A percentile compares a stretch with the other conserved stretches of the same genome.
These are phyloP conservation scores for Physocladia obscura DNA, from an alignment of 192 early-diverging fungal genomes.

Conservation along the genomic window DNA sequence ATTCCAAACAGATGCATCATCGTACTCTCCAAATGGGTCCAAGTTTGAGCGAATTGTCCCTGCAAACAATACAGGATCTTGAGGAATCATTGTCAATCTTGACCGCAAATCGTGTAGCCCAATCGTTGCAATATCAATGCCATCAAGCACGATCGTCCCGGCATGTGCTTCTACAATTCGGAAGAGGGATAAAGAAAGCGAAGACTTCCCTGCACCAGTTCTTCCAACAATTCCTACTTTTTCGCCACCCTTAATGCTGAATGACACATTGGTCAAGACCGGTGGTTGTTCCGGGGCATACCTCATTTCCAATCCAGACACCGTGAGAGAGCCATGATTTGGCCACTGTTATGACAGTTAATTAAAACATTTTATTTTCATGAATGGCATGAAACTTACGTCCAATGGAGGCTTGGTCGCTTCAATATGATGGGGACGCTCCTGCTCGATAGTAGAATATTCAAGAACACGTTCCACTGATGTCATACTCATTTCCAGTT, in stretches of 20 bases:
- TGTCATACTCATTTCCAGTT: conserved; percentile 48
- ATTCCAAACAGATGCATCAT: background rate
- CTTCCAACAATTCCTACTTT: conserved; percentile 56
- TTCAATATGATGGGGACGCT: conserved; percentile 68
- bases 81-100: conserved; percentile 46
- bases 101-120: conserved; percentile 57
- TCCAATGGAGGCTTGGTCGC: conserved; percentile 36
- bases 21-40: conserved; percentile 70
- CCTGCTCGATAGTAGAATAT: conserved; percentile 80
- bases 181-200: conserved; percentile 31
- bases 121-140: conserved; percentile 58
- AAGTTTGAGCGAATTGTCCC: conserved; percentile 70
- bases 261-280: conserved; percentile 72
- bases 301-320: conserved; percentile 66
- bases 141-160: conserved; percentile 65
- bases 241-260: conserved; percentile 62
- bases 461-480: conserved; percentile 82
- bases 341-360: conserved; percentile 50
- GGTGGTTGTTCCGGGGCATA: conserved; percentile 65
- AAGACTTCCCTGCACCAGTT: conserved; percentile 63
- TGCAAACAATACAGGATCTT: conserved; percentile 57
- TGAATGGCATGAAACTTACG: background rate
- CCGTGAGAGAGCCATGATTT: conserved; percentile 60
- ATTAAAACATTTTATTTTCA: background rate
- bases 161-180: conserved; percentile 36